These are phyloP conservation scores for Chalciporus pseudorubinellus DNA, from an alignment of 768 basidiomycete genomes.

Conservation along the genomic window DNA sequence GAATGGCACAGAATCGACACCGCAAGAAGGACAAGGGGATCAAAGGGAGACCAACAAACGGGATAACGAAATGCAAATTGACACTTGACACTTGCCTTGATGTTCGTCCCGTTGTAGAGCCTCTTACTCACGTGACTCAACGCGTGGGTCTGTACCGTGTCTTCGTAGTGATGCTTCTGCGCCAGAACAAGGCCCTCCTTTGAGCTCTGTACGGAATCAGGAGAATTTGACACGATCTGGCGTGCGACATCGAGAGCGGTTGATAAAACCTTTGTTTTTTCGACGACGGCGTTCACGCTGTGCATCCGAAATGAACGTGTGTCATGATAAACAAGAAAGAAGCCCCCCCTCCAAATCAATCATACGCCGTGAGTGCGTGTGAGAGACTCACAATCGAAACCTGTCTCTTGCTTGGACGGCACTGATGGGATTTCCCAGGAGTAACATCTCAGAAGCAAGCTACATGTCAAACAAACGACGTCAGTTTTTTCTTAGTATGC, in stretches of 20 bases:
- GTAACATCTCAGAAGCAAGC: constrained; percentile 74
- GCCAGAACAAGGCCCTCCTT: constrained; percentile 66
- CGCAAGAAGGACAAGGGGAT: not conserved
- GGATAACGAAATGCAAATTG: not conserved
- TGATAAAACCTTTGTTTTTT: constrained; percentile 47
- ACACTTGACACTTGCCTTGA: constrained; percentile 48
- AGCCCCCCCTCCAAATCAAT: not conserved
- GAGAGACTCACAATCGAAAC: constrained; percentile 67
- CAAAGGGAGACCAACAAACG: not conserved
- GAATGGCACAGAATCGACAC: constrained; percentile 3
- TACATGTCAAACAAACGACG: constrained; percentile 26
- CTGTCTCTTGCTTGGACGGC: constrained; percentile 65
- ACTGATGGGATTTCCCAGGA: constrained; percentile 65
- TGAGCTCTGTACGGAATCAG: constrained; percentile 75
- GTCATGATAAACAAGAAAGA: constrained; percentile 14
- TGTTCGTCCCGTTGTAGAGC: constrained; percentile 61
- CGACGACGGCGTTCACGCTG: constrained; percentile 73
- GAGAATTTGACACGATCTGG: constrained; percentile 62
- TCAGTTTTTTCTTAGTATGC: constrained; percentile 14
- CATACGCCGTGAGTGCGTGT: constrained; percentile 13
- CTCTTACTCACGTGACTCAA: constrained; percentile 48
- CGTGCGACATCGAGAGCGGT: constrained; percentile 63
- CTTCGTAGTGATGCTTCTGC: constrained; percentile 50
- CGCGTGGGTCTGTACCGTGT: constrained; percentile 46
- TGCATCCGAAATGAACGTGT: constrained; percentile 10